Evolutionary conservation across 192 early-diverging fungal genomes (phyloP), one percentile per base, ranked within the genome.

Genomic region (Backusella circina): DNA sequence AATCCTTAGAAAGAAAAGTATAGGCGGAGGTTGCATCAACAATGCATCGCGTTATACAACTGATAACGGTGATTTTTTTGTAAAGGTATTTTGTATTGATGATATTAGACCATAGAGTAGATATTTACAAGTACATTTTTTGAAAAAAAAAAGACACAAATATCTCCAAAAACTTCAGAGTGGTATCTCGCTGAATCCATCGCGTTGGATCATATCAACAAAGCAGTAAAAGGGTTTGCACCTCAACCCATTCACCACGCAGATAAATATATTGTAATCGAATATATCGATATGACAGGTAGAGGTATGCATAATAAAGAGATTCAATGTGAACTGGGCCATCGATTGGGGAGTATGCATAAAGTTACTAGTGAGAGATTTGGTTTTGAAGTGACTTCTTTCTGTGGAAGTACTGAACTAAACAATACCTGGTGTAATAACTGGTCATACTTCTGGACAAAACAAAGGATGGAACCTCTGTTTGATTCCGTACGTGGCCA

Each of bases 41-140:
- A 37, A 67, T 36, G 33, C 35, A 32, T 36, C 33, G 66, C 21
- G 66, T 6, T 67, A 67, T 35, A 5, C 32, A 9, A 67, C 66
- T 32, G 66, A 67, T 67, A 36, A 32, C 6, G 66, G 66, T 10
- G 35, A 67, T 67, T 67, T 67, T 36, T 67, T 67, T n/a, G 35
- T 67, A 13, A 67, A 36, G 66, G 66, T 67, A 67, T 8, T n/a
- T 32, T 32, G 12, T 4, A 32, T 13, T 32, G 26, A n/a, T 30
- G 16, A 33, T 32, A 65, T 32, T 32, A 65, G 3, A 65, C 16
- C 5, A 32, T 32, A 9, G 2, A n/a, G 15, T n/a, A n/a, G 36
- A 10, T 66, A 9, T 18, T 30, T 32, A 67, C 18, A 66, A 35
- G 4, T 9, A 16, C 0, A 66, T 41, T 35, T 16, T 18, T 33